Evolutionary conservation across 768 basidiomycete species (phyloP), one percentile per base, ranked within the genome.

Genomic region (Gloeopeniophorella convolvens): DNA sequence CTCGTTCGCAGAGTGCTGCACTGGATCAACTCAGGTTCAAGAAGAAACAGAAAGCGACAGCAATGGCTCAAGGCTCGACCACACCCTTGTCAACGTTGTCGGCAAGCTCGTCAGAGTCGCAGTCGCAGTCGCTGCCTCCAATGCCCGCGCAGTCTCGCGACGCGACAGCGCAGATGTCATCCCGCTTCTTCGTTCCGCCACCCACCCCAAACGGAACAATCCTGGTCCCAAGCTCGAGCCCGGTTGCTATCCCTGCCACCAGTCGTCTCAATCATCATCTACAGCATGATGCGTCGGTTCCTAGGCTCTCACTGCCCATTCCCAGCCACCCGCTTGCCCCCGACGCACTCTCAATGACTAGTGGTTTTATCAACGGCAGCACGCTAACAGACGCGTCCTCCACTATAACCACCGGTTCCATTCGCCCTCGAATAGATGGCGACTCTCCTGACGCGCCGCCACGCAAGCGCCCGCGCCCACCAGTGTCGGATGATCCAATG

Each of bases 171-270:
- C 49, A 31, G 28, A 28, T 78, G 32, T 61, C 75, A 65, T 80
- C 82, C 49, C 79, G 78, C 51, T 85, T 61, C 64, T 80, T 76
- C 75, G 75, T 70, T 59, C 73, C 60, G 34, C 65, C 64, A 60
- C 67, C 80, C 7, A 68, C 75, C 9, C 63, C 75, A 24, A 68
- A 71, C 36, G 79, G 77, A 62, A 78, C 69, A 48, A 67, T 89
- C 43, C 79, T 89, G 46, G 86, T 87, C 20, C 87, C 87, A 41
- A 83, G 74, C 67, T 89, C 89, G 46, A 89, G 85, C 55, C 85
- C 86, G 27, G 61, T 75, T 30, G 58, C 60, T 32, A 64, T 72
- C 40, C 75, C 80, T 51, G 54, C 68, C 12, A 55, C 60, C 13
- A 59, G 70, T 50, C 70, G 64, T 21, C 57, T 71, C 7, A 67